Base-by-base conservation (phyloP, 2,329 filamentous ascomycete genomes). In the Calonectria pseudoreteaudii region DNA sequence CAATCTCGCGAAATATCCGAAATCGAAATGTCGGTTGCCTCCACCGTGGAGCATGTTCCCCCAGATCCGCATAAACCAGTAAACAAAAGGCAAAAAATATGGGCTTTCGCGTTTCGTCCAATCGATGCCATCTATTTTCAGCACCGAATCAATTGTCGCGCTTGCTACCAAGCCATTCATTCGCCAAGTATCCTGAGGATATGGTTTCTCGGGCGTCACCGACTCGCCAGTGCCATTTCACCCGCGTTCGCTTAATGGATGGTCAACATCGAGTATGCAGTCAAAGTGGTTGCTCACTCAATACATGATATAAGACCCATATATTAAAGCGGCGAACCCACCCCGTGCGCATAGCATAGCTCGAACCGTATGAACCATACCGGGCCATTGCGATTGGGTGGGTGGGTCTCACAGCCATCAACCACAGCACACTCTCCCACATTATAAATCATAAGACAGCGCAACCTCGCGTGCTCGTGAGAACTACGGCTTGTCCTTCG, bases 71-170 rank as follows among this genome's bases (percentile, higher is more conserved):
- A 56, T 34, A 34, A 31, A 56, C 52, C 52, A 56, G 52, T 56
- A 56, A 53, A 56, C 52, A 56, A 56, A 56, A 56, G 52, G 52
- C 20, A 31, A 56, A 56, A 56, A 56, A 56, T 56, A 56, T 56
- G 52, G 52, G 52, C 10, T n/a, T 56, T 30, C 30, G 30, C 18
- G 23, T 56, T n/a, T 20, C 44, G 44, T 47, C 52, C 52, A 56
- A 56, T 56, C 18, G 30, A 56, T 31, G 30, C 30, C 8, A 31
- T n/a, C 30, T 56, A 34, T 56, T 56, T 56, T 34, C 11, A 31
- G 52, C 20, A 9, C 34, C 28, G 30, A n/a, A 30, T 34, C 52
- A 31, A n/a, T 56, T n/a, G 20, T 34, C 30, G 52, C 52, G 18
- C 52, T 56, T 31, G 52, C 52, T 16, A n/a, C n/a, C 30, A 3